Conservation (phyloP, 805 yeast species). For the Sugiyamaella americana region DNA sequence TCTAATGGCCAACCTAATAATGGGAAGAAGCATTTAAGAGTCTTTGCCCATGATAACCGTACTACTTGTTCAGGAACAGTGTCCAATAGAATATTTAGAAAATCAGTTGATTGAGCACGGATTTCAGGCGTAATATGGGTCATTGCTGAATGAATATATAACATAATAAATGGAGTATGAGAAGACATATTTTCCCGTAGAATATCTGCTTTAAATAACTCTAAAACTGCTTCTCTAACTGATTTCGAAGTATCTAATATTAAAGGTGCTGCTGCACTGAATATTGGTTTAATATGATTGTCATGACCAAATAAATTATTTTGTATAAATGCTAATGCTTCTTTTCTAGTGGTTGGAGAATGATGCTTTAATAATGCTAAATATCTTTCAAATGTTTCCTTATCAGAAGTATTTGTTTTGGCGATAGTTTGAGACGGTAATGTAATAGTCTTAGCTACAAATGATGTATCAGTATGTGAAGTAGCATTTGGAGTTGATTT, state of each 20-base stretch:
- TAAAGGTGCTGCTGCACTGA: slow-evolving; percentile 54
- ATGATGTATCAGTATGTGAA: slow-evolving; percentile 81
- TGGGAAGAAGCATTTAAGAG: slow-evolving; percentile 60
- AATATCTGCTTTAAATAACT: slow-evolving; percentile 27
- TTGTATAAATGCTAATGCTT: slow-evolving; percentile 50
- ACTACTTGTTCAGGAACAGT: slow-evolving; percentile 51
- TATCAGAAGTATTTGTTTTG: slow-evolving; percentile 4
- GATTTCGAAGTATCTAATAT: slow-evolving; percentile 58
- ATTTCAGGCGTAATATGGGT: slow-evolving; percentile 78
- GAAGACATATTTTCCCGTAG: slow-evolving; percentile 30
- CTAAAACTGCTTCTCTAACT: slow-evolving; percentile 58
- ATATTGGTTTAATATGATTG: slow-evolving; percentile 49
- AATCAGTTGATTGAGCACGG: slow-evolving; percentile 67
- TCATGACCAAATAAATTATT: slow-evolving; percentile 48
- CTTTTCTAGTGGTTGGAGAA: slow-evolving; percentile 62
- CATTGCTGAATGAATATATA: slow-evolving; percentile 86
- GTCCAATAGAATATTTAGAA: slow-evolving; percentile 53
- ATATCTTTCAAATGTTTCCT: slow-evolving; percentile 41
- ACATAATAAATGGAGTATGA: slow-evolving; percentile 36
- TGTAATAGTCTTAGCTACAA: slow-evolving; percentile 54
- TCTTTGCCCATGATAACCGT: slow-evolving; percentile 60
- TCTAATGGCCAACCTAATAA: slow-evolving; percentile 66
- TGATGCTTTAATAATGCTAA: slow-evolving; percentile 72
- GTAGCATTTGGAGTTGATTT: slow-evolving; percentile 65
- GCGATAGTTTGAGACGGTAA: slow-evolving; percentile 41